Conservation (phyloP, 2,329 filamentous ascomycete species). For the Sodiomyces alkalinus region DNA sequence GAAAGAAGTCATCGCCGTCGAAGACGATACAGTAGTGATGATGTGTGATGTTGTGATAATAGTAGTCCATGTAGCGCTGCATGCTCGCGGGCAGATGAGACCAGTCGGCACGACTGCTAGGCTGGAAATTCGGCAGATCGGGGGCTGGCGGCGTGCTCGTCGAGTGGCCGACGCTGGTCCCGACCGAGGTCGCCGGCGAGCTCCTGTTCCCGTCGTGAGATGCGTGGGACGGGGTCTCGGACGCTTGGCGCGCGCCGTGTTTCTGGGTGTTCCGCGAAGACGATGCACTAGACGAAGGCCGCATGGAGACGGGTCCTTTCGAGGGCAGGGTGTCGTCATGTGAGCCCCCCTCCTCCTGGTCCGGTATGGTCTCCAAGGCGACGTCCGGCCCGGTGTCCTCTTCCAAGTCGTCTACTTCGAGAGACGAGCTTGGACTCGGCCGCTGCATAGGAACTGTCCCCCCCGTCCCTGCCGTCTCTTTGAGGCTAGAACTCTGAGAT, state of each 20-base stretch:
- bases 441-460: no score
- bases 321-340: slow-evolving; percentile 22
- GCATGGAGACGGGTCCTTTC: no score
- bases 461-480: slow-evolving; percentile 19
- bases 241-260: slow-evolving; percentile 25
- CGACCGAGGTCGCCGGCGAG: slow-evolving; percentile 36
- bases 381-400: slow-evolving; percentile 17
- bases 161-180: slow-evolving; percentile 20
- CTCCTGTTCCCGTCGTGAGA: slow-evolving; percentile 33
- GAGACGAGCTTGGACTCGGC: slow-evolving; percentile 37
- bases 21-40: slow-evolving; percentile 71
- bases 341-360: slow-evolving; percentile 36
- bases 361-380: slow-evolving; percentile 36
- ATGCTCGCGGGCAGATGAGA: slow-evolving; percentile 51
- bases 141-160: slow-evolving; percentile 12
- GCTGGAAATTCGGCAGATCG: slow-evolving; percentile 5
- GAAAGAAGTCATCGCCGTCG: slow-evolving; percentile 60
- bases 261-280: slow-evolving; percentile 21
- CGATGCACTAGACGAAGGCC: no score
- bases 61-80: slow-evolving; percentile 66
- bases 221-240: slow-evolving; percentile 38
- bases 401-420: slow-evolving; percentile 34
- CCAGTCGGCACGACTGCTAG: slow-evolving; percentile 26
- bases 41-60: slow-evolving; percentile 59
- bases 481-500: slow-evolving; percentile 18